These are phyloP conservation scores for Melampsora allii-populina DNA, from an alignment of 1,284 basidiomycete species.

Conservation along the genomic window DNA sequence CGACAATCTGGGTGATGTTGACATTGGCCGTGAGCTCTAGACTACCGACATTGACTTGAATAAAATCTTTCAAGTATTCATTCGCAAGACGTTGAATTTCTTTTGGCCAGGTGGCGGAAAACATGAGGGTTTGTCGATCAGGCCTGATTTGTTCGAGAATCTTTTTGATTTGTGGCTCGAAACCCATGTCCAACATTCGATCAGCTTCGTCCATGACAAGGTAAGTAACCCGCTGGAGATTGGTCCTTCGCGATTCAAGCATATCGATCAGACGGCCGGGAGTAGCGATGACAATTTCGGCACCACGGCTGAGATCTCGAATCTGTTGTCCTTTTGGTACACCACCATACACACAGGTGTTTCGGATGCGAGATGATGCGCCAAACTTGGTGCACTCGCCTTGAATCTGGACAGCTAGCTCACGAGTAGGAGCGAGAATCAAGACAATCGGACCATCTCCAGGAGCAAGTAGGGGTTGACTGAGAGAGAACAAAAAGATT, in stretches of 20 bases:
- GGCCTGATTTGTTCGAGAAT: conserved; percentile 73
- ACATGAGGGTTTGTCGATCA: conserved; percentile 58
- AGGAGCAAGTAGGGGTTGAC: conserved; percentile 85
- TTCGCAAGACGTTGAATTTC: conserved; percentile 95
- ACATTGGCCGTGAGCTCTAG: conserved; percentile 98
- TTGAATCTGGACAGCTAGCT: conserved; percentile 97
- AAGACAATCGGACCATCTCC: conserved; percentile 97
- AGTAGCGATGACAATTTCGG: conserved; percentile 92
- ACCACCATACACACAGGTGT: conserved; percentile 97
- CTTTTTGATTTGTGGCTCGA: conserved; percentile 98
- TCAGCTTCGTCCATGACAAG: conserved; percentile 99
- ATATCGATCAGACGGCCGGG: conserved; percentile 88
- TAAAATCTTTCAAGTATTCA: conserved; percentile 94
- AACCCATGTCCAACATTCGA: conserved; percentile 60
- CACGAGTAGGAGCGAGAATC: conserved; percentile 94
- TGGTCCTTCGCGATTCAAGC: conserved; percentile 93
- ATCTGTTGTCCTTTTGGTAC: conserved; percentile 98
- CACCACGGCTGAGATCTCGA: conserved; percentile 91
- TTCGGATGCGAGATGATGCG: conserved; percentile 93
- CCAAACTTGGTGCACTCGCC: conserved; percentile 98
- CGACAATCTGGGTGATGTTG: conserved; percentile 93
- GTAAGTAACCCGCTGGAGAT: conserved; percentile 91
- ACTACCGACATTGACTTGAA: conserved; percentile 98
- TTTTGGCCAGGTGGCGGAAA: conserved; percentile 99
- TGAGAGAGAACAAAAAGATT: conserved; percentile 50